Evolutionary conservation across 164 flowering plant species (phyloP).

Genomic region (Magnolia kwangsiensis): DNA sequence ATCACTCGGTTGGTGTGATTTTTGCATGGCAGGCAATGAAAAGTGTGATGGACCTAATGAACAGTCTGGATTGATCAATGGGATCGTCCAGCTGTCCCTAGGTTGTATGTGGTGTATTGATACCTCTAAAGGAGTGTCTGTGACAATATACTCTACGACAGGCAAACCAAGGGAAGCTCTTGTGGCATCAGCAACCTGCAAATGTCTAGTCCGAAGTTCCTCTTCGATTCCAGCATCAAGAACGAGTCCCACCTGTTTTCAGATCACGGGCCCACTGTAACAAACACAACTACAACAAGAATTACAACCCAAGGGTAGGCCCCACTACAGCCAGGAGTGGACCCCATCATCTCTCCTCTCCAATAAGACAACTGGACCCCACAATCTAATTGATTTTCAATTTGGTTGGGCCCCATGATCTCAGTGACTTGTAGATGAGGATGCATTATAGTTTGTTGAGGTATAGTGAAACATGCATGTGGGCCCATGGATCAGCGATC

Average conservation of each 20-base stretch:
- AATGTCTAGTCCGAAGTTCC: constrained; percentile 69
- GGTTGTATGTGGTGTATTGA: neutral
- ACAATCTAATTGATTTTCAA: too few species aligned
- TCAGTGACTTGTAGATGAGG: too few species aligned
- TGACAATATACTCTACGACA: constrained; percentile 63
- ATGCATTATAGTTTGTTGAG: too few species aligned
- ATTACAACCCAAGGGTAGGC: neutral
- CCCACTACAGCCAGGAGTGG: neutral
- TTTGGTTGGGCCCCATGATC: too few species aligned
- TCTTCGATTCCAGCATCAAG: constrained; percentile 84
- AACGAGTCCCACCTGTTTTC: constrained; percentile 71
- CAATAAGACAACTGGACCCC: too few species aligned
- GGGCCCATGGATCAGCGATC: too few species aligned
- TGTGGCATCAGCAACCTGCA: constrained; percentile 83
- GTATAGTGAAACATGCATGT: too few species aligned
- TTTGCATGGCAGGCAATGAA: too few species aligned
- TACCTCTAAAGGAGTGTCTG: constrained; percentile 73
- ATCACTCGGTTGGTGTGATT: too few species aligned
- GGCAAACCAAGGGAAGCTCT: constrained; percentile 94
- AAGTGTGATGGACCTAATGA: too few species aligned
- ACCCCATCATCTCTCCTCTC: neutral
- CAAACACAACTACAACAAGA: neutral
- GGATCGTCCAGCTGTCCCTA: neutral
- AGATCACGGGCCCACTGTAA: neutral
- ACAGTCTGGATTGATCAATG: too few species aligned